Base-by-base conservation (phyloP, 2,329 filamentous ascomycete genomes). In the Colletotrichum sp. region DNA sequence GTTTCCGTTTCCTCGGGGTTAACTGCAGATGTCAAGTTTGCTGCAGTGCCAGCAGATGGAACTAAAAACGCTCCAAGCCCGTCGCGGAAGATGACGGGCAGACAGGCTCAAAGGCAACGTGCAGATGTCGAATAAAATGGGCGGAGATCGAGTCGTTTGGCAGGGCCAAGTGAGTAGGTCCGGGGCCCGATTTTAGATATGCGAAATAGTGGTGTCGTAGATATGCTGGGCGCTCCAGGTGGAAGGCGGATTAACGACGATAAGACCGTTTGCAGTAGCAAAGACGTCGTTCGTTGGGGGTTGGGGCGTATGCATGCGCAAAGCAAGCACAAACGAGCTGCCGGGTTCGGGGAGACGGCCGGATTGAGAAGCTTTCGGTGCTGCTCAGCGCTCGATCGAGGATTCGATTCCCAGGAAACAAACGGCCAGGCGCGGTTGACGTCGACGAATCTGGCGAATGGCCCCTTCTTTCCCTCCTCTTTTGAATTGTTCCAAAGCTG, bases 381-480 rank as follows among this genome's bases (percentile, higher is more conserved):
- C 32, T 32, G 58, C 52, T 73, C 64, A 58, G 67, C 43, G 38
- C 30, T 67, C 58, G 70, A 65, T 65, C 32, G 21, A 58, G 58
- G 32, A 65, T 64, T 64, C 34, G 64, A 21, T 36, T 58, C 38
- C 36, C 15, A 24, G 64, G 30, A 34, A 67, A 48, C 43, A 58
- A 52, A 75, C 70, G 38, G 57, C 32, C 63, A 28, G n/a, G 18
- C 26, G 57, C 32, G 13, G 26, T 52, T 16, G 70, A 65, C 24
- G n/a, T 63, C 21, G 32, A 36, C 36, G 34, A 48, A 60, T 21
- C 32, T 34, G 48, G 48, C 69, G 26, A 38, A 58, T 15, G n/a
- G 10, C n/a, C 43, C 57, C 73, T 68, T 69, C 70, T 68, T 75
- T 69, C n/a, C 73, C 70, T 32, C 70, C 73, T 75, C 64, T 68